Evolutionary conservation across 768 basidiomycete genomes (phyloP).

Genomic region (Boletus coccyginus): DNA sequence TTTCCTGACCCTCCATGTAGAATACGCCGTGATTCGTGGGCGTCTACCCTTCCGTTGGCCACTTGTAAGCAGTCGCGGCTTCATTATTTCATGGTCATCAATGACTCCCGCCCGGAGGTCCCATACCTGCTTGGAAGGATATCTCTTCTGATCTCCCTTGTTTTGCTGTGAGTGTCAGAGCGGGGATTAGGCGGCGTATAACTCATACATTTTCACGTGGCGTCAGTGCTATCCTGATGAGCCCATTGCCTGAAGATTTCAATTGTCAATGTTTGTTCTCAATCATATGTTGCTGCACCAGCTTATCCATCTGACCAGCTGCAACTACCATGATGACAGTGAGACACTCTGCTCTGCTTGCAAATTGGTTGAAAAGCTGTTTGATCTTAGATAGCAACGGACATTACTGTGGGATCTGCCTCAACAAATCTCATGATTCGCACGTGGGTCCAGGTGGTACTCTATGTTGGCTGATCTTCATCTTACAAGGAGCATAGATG

Average conservation of each 20-base stretch:
- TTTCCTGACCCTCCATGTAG: conserved; percentile 13
- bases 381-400: conserved; percentile 1
- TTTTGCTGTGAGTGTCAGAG: conserved; percentile 9
- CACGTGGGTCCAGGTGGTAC: conserved; percentile 14
- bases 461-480: background rate
- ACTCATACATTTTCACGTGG: background rate
- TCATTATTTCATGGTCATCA: background rate
- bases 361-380: background rate
- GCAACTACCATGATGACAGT: conserved; percentile 2
- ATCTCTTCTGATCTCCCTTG: conserved; percentile 9
- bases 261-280: conserved; percentile 20
- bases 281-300: background rate
- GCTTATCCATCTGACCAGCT: conserved; percentile 4
- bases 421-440: conserved; percentile 27
- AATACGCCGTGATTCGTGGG: conserved; percentile 20
- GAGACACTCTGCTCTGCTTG: background rate
- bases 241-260: background rate
- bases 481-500: conserved; percentile 13
- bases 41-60: conserved; percentile 23
- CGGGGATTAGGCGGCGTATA: too few relatives aligned
- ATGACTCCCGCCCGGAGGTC: conserved; percentile 8
- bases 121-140: conserved; percentile 26
- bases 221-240: conserved; percentile 4
- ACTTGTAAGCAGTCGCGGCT: conserved; percentile 15
- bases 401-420: conserved; percentile 10